Evolutionary conservation across 257 asterid species (phyloP).

Genomic region (Mentha longifolia): DNA sequence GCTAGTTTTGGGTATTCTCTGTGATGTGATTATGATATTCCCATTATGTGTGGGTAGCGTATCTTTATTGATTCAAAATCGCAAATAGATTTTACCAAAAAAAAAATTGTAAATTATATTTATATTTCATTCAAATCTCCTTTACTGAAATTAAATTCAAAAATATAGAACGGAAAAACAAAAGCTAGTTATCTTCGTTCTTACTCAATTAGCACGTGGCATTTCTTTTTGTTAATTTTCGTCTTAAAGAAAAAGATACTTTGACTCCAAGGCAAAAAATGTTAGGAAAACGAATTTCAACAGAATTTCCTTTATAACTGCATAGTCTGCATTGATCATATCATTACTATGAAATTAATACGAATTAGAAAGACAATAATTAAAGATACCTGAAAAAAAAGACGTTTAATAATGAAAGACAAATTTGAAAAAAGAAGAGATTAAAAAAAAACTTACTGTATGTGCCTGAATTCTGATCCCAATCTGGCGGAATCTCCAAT

Average conservation of each 20-base stretch:
- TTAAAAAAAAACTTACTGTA: not conserved
- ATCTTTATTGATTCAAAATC: no score
- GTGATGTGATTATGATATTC: no score
- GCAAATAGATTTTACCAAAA: no score
- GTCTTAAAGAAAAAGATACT: slow-evolving; percentile 18
- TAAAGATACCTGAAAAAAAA: not conserved
- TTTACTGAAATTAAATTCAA: no score
- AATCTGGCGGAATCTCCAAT: slow-evolving; percentile 32
- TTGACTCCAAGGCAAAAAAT: slow-evolving; percentile 21
- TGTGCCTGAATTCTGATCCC: slow-evolving; percentile 1
- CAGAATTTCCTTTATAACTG: no score
- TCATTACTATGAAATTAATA: no score
- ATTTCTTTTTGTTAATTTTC: not conserved
- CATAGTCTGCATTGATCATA: no score
- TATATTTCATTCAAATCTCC: no score
- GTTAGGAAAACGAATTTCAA: slow-evolving; percentile 11
- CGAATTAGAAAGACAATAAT: no score
- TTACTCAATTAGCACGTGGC: not conserved
- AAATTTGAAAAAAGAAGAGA: not conserved
- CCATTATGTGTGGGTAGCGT: no score
- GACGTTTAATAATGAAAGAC: not conserved
- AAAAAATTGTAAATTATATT: no score
- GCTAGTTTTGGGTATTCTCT: no score
- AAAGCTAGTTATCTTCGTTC: not conserved
- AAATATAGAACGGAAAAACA: not conserved